A percentile compares a stretch with the other conserved stretches of the same genome.
These are phyloP conservation scores for Benincasa hispida DNA, from an alignment of 306 rosid genomes.

Conservation along the genomic window DNA sequence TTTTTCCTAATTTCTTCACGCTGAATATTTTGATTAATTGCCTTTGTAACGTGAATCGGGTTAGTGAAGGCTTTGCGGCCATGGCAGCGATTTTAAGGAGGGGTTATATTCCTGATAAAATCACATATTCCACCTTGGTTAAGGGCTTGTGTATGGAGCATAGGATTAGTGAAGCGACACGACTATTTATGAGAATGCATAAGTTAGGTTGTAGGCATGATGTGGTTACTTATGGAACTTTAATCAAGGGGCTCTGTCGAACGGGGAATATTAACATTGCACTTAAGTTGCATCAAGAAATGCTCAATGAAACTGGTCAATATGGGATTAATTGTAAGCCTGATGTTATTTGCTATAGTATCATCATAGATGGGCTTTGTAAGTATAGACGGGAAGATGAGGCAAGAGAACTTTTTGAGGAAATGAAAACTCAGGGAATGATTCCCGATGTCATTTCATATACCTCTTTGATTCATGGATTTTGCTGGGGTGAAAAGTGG, in stretches of 20 bases:
- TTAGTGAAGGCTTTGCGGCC: slow-evolving; percentile 14
- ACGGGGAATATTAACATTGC: too few species aligned
- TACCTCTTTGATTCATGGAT: too few species aligned
- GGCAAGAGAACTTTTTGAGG: too few species aligned
- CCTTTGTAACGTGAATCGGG: slow-evolving; percentile 19
- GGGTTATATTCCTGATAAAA: slow-evolving; percentile 20
- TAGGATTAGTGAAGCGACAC: slow-evolving; percentile 20
- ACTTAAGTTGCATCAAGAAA: too few species aligned
- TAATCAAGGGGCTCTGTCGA: slow-evolving; percentile 21
- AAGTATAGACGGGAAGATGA: slow-evolving; percentile 27
- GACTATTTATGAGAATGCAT: slow-evolving; percentile 18
- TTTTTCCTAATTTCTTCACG: slow-evolving; percentile 10
- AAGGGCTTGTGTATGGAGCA: slow-evolving; percentile 32
- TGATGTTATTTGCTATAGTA: slow-evolving; percentile 11
- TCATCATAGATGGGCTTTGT: slow-evolving; percentile 35
- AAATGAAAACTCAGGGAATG: too few species aligned
- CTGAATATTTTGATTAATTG: slow-evolving; percentile 24
- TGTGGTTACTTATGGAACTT: slow-evolving; percentile 19
- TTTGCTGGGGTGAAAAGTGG: too few species aligned
- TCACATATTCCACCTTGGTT: slow-evolving; percentile 19
- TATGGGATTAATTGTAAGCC: neutral
- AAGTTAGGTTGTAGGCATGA: slow-evolving; percentile 21
- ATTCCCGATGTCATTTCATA: too few species aligned
- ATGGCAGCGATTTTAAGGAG: slow-evolving; percentile 17
- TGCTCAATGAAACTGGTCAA: too few species aligned